Evolutionary conservation across 371 early-diverging fungal genomes (phyloP).

Genomic region (Actinomucor elegans): DNA sequence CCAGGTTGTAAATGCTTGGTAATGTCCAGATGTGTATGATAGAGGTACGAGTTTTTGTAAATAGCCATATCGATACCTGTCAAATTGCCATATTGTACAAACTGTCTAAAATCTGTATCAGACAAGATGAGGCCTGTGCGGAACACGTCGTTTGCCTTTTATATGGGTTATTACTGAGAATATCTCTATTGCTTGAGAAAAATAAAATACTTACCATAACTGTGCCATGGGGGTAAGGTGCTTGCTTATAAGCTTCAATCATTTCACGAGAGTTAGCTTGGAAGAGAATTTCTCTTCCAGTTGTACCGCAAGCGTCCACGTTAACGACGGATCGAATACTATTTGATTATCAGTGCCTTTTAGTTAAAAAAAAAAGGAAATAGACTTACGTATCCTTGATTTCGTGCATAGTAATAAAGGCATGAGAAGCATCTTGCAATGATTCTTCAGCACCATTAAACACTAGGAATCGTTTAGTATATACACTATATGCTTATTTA

Average conservation of each 20-base stretch:
- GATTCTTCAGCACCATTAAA: constrained; percentile 85
- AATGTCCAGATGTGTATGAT: constrained; percentile 74
- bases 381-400: constrained; percentile 51
- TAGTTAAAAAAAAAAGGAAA: too few species aligned
- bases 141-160: constrained; percentile 72
- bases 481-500: background rate
- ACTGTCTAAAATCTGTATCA: constrained; percentile 80
- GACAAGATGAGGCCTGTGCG: constrained; percentile 71
- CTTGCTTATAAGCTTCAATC: constrained; percentile 71
- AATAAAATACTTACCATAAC: constrained; percentile 49
- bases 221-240: constrained; percentile 74
- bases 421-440: constrained; percentile 76
- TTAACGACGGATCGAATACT: constrained; percentile 70
- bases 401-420: constrained; percentile 69
- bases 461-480: constrained; percentile 32
- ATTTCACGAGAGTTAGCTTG: constrained; percentile 73
- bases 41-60: constrained; percentile 70
- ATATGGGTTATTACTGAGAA: background rate
- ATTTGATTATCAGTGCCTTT: too few species aligned
- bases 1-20: constrained; percentile 62
- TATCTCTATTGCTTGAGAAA: too few species aligned
- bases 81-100: constrained; percentile 69
- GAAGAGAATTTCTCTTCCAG: constrained; percentile 74
- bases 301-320: constrained; percentile 73
- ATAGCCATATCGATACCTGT: constrained; percentile 74